Conservation (phyloP, 2,329 filamentous ascomycete genomes). For the Hymenoscyphus linearis region DNA sequence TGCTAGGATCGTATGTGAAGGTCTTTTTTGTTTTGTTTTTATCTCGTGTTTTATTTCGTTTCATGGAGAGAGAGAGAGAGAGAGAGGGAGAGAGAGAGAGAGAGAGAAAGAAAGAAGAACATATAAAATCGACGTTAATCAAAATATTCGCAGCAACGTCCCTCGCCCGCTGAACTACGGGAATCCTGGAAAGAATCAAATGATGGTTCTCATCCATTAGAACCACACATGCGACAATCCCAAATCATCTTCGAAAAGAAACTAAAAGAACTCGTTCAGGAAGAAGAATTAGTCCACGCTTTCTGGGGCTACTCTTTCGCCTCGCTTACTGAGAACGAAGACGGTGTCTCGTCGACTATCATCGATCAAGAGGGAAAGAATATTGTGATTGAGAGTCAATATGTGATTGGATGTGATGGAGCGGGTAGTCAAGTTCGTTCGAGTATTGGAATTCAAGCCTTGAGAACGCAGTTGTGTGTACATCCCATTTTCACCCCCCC, state of each 20-base stretch:
- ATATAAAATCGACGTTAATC: neutral
- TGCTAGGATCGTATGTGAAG: neutral
- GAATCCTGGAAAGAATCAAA: neutral
- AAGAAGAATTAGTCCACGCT: neutral
- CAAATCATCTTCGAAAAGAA: neutral
- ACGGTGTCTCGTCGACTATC: neutral
- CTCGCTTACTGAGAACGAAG: neutral
- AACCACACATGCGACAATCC: neutral
- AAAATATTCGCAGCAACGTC: neutral
- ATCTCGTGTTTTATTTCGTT: too few relatives aligned
- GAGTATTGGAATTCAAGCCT: neutral
- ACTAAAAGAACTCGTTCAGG: neutral
- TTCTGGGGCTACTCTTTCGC: neutral
- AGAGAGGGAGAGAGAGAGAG: too few relatives aligned
- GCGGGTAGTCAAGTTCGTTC: neutral
- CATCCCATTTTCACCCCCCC: neutral
- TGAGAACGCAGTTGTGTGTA: neutral
- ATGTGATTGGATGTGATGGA: neutral
- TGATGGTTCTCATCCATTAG: neutral
- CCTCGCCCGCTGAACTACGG: neutral
- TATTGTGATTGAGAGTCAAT: neutral
- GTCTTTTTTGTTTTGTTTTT: too few relatives aligned
- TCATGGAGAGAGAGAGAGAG: too few relatives aligned
- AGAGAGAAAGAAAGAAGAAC: too few relatives aligned
- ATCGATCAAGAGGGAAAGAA: neutral